Percentiles rank a stretch among this genome's conserved stretches.
phyloP scores from a whole-genome alignment of 2,329 filamentous ascomycete genomes.

The Talaromyces albobiverticillius region DNA sequence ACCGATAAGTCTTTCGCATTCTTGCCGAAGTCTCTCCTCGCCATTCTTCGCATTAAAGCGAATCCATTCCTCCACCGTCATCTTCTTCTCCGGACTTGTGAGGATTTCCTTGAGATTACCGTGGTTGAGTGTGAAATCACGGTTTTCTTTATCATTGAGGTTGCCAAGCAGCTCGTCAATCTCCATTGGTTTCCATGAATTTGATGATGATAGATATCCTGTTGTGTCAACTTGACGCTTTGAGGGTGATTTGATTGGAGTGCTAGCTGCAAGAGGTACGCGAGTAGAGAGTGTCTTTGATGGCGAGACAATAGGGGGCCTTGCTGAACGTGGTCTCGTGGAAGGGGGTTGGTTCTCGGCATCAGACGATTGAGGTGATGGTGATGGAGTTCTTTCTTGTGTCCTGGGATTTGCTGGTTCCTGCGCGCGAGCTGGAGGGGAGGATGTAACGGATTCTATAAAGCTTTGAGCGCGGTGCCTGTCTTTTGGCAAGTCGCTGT shows the following conservation, averaged over 20 bases:
- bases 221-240: constrained; percentile 54
- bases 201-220: constrained; percentile 53
- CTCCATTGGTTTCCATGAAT: constrained; percentile 71
- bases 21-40: constrained; percentile 72
- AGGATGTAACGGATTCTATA: constrained; percentile 22
- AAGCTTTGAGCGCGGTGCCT: constrained; percentile 32
- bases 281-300: constrained; percentile 35
- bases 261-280: constrained; percentile 43
- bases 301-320: constrained; percentile 32
- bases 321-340: constrained; percentile 54
- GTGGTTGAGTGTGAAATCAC: constrained; percentile 41
- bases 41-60: constrained; percentile 74
- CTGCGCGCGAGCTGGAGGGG: constrained; percentile 13
- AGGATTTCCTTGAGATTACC: constrained; percentile 58
- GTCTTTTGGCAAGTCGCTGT: constrained; percentile 36
- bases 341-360: constrained; percentile 77
- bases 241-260: constrained; percentile 54
- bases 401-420: constrained; percentile 12
- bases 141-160: constrained; percentile 48
- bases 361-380: constrained; percentile 73
- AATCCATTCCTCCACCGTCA: constrained; percentile 96
- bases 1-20: constrained; percentile 80
- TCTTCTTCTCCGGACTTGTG: constrained; percentile 73
- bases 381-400: constrained; percentile 55
- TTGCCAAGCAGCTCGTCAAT: constrained; percentile 61